These are phyloP conservation scores for Hymenotorrendiella dingleyae DNA, from an alignment of 2,329 filamentous ascomycete species.

Conservation along the genomic window DNA sequence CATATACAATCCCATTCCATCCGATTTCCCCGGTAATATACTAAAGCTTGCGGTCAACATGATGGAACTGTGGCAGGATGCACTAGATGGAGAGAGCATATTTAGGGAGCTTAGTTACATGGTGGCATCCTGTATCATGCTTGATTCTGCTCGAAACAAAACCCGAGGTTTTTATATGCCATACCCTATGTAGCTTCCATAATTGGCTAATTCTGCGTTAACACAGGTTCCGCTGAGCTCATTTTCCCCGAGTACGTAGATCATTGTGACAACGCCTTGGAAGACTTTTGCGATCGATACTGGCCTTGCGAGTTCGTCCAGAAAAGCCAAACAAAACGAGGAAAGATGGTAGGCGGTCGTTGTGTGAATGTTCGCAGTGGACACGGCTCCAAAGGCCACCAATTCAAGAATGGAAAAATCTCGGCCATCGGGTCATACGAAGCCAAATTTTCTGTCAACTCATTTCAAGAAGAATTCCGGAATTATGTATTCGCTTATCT, in stretches of 20 bases:
- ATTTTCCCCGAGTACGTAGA: constrained; percentile 9
- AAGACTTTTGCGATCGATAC: constrained; percentile 5
- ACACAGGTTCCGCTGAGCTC: constrained; percentile 4
- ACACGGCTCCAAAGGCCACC: constrained; percentile 9
- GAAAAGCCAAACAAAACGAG: neutral
- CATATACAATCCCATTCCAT: constrained; percentile 6
- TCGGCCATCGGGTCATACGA: constrained; percentile 1
- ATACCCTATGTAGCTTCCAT: neutral
- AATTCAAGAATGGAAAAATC: constrained; percentile 4
- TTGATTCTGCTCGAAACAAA: constrained; percentile 6
- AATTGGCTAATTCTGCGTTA: neutral
- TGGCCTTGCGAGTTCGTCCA: constrained; percentile 10
- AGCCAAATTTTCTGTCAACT: constrained; percentile 1
- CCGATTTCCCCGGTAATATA: constrained; percentile 11
- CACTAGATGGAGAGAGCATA: neutral
- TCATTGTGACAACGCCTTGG: constrained; percentile 4
- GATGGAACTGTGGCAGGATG: neutral
- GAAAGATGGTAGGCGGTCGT: neutral
- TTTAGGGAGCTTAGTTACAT: constrained; percentile 5
- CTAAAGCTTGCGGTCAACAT: constrained; percentile 9
- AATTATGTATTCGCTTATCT: neutral
- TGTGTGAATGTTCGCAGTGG: constrained; percentile 5
- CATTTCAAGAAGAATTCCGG: neutral
- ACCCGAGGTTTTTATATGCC: constrained; percentile 1
- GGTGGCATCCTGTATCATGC: constrained; percentile 11